A percentile compares a stretch with the other conserved stretches of the same genome.
Conservation (phyloP, 306 rosid species). For the Quillaja saponaria region DNA sequence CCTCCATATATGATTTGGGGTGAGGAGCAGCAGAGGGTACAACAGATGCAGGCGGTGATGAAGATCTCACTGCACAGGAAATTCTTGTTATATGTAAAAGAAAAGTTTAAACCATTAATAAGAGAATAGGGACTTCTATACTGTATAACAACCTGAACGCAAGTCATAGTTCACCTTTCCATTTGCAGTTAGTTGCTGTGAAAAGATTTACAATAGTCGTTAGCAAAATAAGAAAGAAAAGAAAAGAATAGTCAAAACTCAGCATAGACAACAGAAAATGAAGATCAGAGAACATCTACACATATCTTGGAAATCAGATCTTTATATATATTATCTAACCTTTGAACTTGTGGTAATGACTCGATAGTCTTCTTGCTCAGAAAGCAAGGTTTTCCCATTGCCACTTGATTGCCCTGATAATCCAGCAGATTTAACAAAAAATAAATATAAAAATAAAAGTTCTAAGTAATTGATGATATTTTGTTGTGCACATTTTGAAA, state of each 20-base stretch:
- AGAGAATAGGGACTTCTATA: slow-evolving; percentile 20
- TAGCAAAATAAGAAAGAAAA: slow-evolving; percentile 13
- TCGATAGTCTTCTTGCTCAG: slow-evolving; percentile 60
- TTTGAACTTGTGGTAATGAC: slow-evolving; percentile 53
- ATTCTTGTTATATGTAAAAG: slow-evolving; percentile 14
- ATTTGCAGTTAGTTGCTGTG: slow-evolving; percentile 69
- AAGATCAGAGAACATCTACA: slow-evolving; percentile 17
- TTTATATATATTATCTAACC: slow-evolving; percentile 49
- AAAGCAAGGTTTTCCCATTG: slow-evolving; percentile 36
- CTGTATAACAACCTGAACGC: slow-evolving; percentile 55
- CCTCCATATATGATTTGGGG: slow-evolving; percentile 81
- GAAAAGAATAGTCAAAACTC: slow-evolving; percentile 5
- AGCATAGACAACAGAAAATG: slow-evolving; percentile 17
- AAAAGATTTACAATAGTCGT: slow-evolving; percentile 13
- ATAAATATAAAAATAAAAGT: slow-evolving; percentile 17
- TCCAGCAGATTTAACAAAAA: slow-evolving; percentile 31
- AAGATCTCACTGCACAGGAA: slow-evolving; percentile 70
- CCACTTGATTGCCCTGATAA: slow-evolving; percentile 41
- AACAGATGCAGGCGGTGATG: slow-evolving; percentile 65
- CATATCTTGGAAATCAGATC: slow-evolving; percentile 20
- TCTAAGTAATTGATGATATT: neutral
- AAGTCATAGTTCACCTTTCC: slow-evolving; percentile 62
- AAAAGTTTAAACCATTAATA: slow-evolving; percentile 21
- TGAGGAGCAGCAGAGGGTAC: slow-evolving; percentile 74
- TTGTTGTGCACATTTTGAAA: slow-evolving; percentile 11